Evolutionary conservation across 345 rosid genomes (phyloP), one percentile per base, ranked within the genome.

Genomic region (Pistacia integerrima): DNA sequence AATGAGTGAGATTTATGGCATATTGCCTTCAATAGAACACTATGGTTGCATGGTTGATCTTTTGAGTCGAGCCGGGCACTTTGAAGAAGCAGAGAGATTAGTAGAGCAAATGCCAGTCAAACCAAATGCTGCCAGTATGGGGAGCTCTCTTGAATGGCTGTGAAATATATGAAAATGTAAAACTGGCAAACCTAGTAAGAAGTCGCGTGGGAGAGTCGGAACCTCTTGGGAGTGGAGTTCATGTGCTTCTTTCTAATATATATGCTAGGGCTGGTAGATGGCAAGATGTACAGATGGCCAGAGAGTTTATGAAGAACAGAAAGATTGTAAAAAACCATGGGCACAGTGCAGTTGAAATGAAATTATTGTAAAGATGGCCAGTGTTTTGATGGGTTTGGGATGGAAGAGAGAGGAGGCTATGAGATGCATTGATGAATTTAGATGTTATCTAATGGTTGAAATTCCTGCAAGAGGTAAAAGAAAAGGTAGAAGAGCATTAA

Each of bases 101-200:
- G 67, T 81, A 1, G 72, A 66, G 64, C 67, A 77, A 51, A 89
- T 87, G 88, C 87, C 85, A 5, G 28, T 83, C 49, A 79, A 72
- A 28, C 76, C 87, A 0, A 90, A 76, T 78, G 85, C 70, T 63
- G 74, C 82, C 82, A 66, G 66, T 89, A 62, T 88, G 89, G 86
- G 80, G 89, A 52, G 89, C 92, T 25, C 86, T 89, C 76, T 79
- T 89, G 9, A 87, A 87, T 67, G 89, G 89, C 14, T 89, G 90
- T 36, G 86, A 85, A 66, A 82, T 85, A 51, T 85, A 89, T 69
- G 89, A 85, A 70, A 89, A 66, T 74, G 69, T 84, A 1, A 57
- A 82, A 72, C 67, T 89, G 7, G 88, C 90, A 7, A 89, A 85
- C 65, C 62, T 76, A 67, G 79, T 85, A 52, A 84, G 81, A 82